Evolutionary conservation across 305 asterid genomes (phyloP), one percentile per base, ranked within the genome.

Genomic region (Fraxinus sp.): DNA sequence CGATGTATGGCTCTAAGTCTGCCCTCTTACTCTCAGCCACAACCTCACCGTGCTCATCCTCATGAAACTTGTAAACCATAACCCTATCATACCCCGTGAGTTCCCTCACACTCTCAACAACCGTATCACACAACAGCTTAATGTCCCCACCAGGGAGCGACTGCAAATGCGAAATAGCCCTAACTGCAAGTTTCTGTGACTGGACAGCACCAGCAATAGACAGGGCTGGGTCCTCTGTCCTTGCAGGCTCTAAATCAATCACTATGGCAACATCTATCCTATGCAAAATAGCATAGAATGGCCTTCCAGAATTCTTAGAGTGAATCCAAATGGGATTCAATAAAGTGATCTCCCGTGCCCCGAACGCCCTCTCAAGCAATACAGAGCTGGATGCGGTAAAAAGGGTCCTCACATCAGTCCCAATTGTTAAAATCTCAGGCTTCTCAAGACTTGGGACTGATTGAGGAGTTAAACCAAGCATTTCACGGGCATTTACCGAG

Each of bases 11-110:
- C 74, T 92, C 99, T 71, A 95, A 87, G 89, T 94, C 98, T 0
- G 89, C 85, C 77, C 99, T 89, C 86, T 89, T 94, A 78, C 95
- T 90, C 91, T 95, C 98, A 0, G 99, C 91, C 82, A 95, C 93
- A 81, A 95, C 98, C 90, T 95, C 98, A 33, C 98, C 99, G 7
- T 95, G 99, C 78, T 95, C 97, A 78, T 95, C 98, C 78, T 95
- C 98, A 7, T 94, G 98, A 87, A 95, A 95, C 86, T 91, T 95
- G 79, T 95, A 95, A 44, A 95, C 98, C 97, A 94, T 95, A 20
- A 95, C 98, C 80, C 97, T 86, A 64, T 95, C 98, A 77, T 93
- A 95, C n/a, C 98, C 98, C 0, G 97, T 93, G 11, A 95, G 92
- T 86, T 94, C 97, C 89, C 97, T 91, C 52, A 95, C 95, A 71